Evolutionary conservation across 1,284 basidiomycete species (phyloP).

Genomic region (Macrocystidia cucumis): DNA sequence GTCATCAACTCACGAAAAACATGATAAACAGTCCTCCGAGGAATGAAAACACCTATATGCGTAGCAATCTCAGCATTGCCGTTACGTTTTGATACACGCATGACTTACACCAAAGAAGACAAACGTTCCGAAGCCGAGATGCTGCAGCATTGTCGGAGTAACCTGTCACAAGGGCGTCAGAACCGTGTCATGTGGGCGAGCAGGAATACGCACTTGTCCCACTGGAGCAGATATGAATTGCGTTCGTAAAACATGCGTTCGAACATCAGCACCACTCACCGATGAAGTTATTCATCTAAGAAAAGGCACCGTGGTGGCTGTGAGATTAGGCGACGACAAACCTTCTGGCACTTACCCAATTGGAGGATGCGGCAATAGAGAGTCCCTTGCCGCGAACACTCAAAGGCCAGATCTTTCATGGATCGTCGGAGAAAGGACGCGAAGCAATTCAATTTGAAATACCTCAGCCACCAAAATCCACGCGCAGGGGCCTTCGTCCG

Average conservation of each 20-base stretch:
- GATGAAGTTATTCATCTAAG: constrained; percentile 74
- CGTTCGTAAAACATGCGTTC: neutral
- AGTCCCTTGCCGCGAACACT: constrained; percentile 62
- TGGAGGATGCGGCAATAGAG: constrained; percentile 63
- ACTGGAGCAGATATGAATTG: constrained; percentile 11
- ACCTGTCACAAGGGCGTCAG: constrained; percentile 41
- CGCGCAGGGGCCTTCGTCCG: constrained; percentile 39
- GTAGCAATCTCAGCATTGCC: too few species aligned
- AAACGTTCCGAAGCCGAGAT: constrained; percentile 58
- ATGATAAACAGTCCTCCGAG: constrained; percentile 55
- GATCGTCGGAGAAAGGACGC: neutral
- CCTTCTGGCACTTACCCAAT: constrained; percentile 41
- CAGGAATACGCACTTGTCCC: constrained; percentile 24
- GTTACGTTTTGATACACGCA: too few species aligned
- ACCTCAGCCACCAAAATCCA: constrained; percentile 61
- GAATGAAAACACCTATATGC: constrained; percentile 49
- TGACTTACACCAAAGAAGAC: constrained; percentile 59
- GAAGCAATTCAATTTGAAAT: constrained; percentile 9
- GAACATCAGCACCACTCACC: constrained; percentile 25
- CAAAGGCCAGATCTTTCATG: constrained; percentile 49
- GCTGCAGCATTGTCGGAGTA: constrained; percentile 53
- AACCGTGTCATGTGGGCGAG: too few species aligned
- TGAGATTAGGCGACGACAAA: too few species aligned
- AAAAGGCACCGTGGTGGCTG: too few species aligned
- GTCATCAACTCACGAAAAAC: constrained; percentile 41